A percentile compares a stretch with the other conserved stretches of the same genome.
These are phyloP conservation scores for Hypomontagnella submonticulosa DNA, from an alignment of 495 filamentous ascomycete genomes.

Conservation along the genomic window DNA sequence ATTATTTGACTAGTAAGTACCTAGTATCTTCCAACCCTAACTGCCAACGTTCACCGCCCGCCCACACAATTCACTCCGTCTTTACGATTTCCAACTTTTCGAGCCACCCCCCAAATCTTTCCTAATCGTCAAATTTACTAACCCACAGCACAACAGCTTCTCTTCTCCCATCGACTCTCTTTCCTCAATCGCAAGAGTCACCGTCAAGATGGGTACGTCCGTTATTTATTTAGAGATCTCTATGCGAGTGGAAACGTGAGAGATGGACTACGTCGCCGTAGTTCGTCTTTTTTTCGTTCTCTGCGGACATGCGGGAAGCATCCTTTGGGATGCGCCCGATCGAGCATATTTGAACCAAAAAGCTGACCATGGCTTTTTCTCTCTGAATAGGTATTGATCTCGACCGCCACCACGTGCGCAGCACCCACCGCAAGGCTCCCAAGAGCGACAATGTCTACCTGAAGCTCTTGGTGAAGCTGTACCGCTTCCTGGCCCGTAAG, in stretches of 20 bases:
- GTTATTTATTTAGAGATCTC: conserved; percentile 48
- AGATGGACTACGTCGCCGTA: conserved; percentile 12
- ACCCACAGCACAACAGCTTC: conserved; percentile 52
- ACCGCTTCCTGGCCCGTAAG: conserved; percentile 97
- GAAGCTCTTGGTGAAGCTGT: conserved; percentile 97
- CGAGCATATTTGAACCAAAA: conserved; percentile 55
- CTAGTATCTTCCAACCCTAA: conserved; percentile 39
- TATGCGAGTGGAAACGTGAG: conserved; percentile 58
- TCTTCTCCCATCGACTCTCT: conserved; percentile 53
- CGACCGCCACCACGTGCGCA: conserved; percentile 84
- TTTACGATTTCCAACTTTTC: conserved; percentile 41
- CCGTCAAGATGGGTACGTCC: conserved; percentile 64
- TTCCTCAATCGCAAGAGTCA: conserved; percentile 52
- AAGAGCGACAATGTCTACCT: conserved; percentile 99
- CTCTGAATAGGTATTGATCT: conserved; percentile 72
- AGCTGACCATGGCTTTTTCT: conserved; percentile 62
- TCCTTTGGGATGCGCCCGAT: conserved; percentile 36
- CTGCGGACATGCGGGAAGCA: conserved; percentile 55
- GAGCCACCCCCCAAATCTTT: conserved; percentile 31
- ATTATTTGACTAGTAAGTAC: neutral
- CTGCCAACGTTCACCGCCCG: conserved; percentile 55
- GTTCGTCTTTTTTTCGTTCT: conserved; percentile 41
- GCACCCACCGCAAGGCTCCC: conserved; percentile 90
- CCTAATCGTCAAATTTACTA: conserved; percentile 41
- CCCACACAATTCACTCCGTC: conserved; percentile 48